A percentile compares a stretch with the other conserved stretches of the same genome.
phyloP scores from a whole-genome alignment of 345 rosid species.

The Nephelium lappaceum region DNA sequence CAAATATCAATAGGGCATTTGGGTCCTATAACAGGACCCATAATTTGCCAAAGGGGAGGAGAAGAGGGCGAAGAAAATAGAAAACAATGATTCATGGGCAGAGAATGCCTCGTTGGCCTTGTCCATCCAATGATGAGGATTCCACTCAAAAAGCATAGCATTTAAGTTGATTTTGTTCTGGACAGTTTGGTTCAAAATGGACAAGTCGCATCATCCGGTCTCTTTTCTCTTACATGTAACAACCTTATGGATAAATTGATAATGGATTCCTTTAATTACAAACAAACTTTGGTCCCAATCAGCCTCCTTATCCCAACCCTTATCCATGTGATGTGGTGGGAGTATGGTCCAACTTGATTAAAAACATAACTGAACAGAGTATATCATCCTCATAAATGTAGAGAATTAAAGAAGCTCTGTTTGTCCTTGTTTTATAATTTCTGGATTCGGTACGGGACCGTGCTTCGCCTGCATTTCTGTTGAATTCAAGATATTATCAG shows the following conservation, averaged over 20 bases:
- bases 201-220: not conserved
- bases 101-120: constrained; percentile 4
- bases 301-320: not conserved
- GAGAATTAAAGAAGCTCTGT: not conserved
- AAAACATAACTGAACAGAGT: not conserved
- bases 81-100: not conserved
- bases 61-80: not conserved
- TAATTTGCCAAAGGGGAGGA: not conserved
- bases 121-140: not conserved
- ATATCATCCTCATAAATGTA: not conserved
- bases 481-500: not conserved
- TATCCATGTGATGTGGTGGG: not conserved
- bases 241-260: constrained; percentile 1
- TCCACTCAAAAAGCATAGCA: constrained; percentile 9
- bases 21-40: not conserved
- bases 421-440: not conserved
- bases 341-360: not conserved
- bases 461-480: too few relatives aligned
- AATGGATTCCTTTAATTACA: not conserved
- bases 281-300: constrained; percentile 13
- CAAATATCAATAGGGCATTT: not conserved
- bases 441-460: not conserved
- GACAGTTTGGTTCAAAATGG: constrained; percentile 20
- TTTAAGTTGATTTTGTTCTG: not conserved
- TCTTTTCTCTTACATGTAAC: not conserved